These are phyloP conservation scores for Penicillium italicum DNA, from an alignment of 2,329 filamentous ascomycete genomes.

Conservation along the genomic window DNA sequence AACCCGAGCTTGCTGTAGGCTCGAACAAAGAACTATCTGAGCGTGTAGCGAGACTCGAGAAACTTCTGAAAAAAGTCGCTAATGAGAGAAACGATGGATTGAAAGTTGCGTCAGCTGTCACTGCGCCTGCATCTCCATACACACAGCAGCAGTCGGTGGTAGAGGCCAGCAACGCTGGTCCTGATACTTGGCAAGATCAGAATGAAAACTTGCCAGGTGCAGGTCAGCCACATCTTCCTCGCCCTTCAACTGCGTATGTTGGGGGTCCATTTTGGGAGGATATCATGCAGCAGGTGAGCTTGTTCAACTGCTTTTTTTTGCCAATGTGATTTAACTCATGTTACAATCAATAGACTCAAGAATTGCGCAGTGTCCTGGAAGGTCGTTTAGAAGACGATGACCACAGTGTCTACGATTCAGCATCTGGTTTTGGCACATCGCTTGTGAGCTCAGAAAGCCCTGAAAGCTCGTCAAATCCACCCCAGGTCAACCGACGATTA, in stretches of 20 bases:
- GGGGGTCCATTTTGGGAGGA: constrained; percentile 27
- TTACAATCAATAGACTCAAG: constrained; percentile 12
- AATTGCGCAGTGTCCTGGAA: constrained; percentile 22
- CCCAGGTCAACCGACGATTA: constrained; percentile 7
- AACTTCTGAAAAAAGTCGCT: constrained; percentile 20
- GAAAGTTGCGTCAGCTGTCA: background rate
- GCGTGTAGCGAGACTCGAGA: constrained; percentile 26
- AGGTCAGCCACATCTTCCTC: constrained; percentile 11
- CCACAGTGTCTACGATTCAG: constrained; percentile 1
- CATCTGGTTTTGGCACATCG: constrained; percentile 8
- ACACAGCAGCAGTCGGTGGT: background rate
- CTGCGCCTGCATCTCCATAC: background rate
- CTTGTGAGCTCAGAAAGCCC: constrained; percentile 19
- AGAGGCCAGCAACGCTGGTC: constrained; percentile 1
- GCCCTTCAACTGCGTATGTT: constrained; percentile 17
- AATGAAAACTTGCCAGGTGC: background rate
- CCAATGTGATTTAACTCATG: background rate
- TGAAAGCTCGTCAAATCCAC: constrained; percentile 11
- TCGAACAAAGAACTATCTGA: constrained; percentile 20
- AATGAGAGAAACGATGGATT: constrained; percentile 5
- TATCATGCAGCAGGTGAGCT: constrained; percentile 25
- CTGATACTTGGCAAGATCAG: constrained; percentile 7
- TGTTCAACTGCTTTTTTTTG: background rate
- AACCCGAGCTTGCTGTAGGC: constrained; percentile 9
- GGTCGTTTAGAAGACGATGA: constrained; percentile 18